phyloP scores from a whole-genome alignment of 768 basidiomycete genomes.

The Amanita jacksonii region DNA sequence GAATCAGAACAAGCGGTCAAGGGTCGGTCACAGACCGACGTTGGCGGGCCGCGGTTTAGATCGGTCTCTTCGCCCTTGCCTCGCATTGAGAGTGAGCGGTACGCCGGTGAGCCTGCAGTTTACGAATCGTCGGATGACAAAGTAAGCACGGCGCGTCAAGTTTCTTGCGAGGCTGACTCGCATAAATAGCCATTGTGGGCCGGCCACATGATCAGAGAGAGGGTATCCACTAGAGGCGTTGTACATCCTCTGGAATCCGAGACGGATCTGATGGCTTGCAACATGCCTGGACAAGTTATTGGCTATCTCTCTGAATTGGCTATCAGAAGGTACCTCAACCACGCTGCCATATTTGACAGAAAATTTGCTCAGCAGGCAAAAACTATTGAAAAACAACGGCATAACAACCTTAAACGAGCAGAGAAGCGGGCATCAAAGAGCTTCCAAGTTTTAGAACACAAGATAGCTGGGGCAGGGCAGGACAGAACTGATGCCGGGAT shows the following conservation, averaged over 20 bases:
- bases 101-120: slow-evolving; percentile 53
- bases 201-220: slow-evolving; percentile 81
- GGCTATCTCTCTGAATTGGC: slow-evolving; percentile 70
- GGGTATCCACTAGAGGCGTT: slow-evolving; percentile 75
- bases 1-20: slow-evolving; percentile 5
- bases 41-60: slow-evolving; percentile 26
- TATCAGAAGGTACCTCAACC: slow-evolving; percentile 67
- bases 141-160: slow-evolving; percentile 19
- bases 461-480: slow-evolving; percentile 18
- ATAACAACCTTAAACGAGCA: slow-evolving; percentile 52
- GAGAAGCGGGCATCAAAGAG: slow-evolving; percentile 51
- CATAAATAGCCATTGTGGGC: slow-evolving; percentile 23
- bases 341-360: slow-evolving; percentile 48
- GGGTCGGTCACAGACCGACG: slow-evolving; percentile 19
- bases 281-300: slow-evolving; percentile 53
- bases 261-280: slow-evolving; percentile 53
- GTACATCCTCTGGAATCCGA: slow-evolving; percentile 75
- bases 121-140: slow-evolving; percentile 34
- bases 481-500: slow-evolving; percentile 12
- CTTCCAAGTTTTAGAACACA: slow-evolving; percentile 38
- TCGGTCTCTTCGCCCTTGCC: slow-evolving; percentile 10
- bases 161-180: neutral
- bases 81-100: slow-evolving; percentile 17
- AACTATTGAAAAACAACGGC: slow-evolving; percentile 57
- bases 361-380: slow-evolving; percentile 53